phyloP scores from a whole-genome alignment of 108 stramenopile genomes.

The Cyclotella cryptica region DNA sequence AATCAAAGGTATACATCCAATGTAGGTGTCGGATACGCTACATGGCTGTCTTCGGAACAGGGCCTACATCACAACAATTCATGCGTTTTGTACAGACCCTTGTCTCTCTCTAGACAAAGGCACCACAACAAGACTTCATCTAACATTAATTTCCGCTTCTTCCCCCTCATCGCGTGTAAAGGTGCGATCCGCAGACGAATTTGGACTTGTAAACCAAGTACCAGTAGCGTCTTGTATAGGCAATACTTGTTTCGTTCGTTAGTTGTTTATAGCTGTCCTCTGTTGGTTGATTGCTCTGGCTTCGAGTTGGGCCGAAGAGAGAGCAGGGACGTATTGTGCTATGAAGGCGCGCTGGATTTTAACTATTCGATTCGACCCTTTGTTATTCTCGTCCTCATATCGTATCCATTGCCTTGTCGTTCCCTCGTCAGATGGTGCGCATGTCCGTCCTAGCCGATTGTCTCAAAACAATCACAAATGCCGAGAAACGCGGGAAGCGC shows the following conservation, averaged over 20 bases:
- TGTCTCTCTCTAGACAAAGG: too few relatives aligned
- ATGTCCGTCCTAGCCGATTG: slow-evolving; percentile 99
- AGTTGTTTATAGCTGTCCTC: not conserved
- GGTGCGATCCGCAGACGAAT: slow-evolving; percentile 39
- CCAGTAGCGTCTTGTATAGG: slow-evolving; percentile 46
- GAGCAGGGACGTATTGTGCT: too few relatives aligned
- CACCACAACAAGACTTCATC: not conserved
- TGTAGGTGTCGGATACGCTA: too few relatives aligned
- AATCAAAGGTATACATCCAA: too few relatives aligned
- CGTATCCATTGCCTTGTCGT: not conserved
- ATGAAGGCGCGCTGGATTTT: too few relatives aligned
- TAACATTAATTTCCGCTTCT: not conserved
- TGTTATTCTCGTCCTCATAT: slow-evolving; percentile 6
- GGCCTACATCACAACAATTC: too few relatives aligned
- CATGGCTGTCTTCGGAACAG: too few relatives aligned
- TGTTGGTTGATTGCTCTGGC: not conserved
- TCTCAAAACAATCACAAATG: slow-evolving; percentile 99
- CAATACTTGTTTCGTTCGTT: not conserved
- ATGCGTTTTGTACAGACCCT: too few relatives aligned
- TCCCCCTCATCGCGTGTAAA: slow-evolving; percentile 13
- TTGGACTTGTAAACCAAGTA: slow-evolving; percentile 34
- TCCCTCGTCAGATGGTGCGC: slow-evolving; percentile 91
- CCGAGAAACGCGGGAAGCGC: slow-evolving; percentile 99
- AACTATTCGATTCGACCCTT: not conserved
- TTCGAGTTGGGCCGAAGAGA: too few relatives aligned